Percentiles rank a stretch among this genome's conserved stretches.
phyloP scores from a whole-genome alignment of 1,284 basidiomycete species.

The Irpex sp. region DNA sequence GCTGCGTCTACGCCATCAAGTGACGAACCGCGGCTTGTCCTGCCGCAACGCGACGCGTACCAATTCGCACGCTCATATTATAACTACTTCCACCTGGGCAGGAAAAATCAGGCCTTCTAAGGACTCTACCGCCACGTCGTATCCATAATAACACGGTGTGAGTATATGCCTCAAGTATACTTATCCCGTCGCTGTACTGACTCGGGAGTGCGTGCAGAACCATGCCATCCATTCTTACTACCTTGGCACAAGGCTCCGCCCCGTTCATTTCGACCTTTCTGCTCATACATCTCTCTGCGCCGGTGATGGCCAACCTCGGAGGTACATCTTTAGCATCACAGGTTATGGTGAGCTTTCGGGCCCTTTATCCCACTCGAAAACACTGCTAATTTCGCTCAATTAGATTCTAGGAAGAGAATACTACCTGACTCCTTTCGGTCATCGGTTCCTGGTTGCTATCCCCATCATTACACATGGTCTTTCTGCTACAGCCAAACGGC shows the following conservation, averaged over 20 bases:
- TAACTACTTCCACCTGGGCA: neutral
- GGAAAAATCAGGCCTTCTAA: neutral
- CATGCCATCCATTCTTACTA: slow-evolving; percentile 32
- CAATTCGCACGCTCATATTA: neutral
- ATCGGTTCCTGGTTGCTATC: slow-evolving; percentile 57
- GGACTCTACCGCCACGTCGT: neutral
- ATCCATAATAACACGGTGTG: neutral
- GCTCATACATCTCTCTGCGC: slow-evolving; percentile 67
- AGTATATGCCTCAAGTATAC: neutral
- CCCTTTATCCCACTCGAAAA: neutral
- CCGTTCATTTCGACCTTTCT: slow-evolving; percentile 64
- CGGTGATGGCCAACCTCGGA: slow-evolving; percentile 61
- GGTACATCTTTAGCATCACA: slow-evolving; percentile 63
- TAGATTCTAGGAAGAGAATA: slow-evolving; percentile 76
- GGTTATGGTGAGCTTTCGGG: slow-evolving; percentile 52
- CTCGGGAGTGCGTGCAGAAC: neutral
- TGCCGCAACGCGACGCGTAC: neutral
- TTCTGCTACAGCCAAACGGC: slow-evolving; percentile 52
- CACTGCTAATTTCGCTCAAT: neutral
- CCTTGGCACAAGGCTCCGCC: slow-evolving; percentile 48
- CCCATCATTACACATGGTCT: slow-evolving; percentile 59
- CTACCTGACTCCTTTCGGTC: slow-evolving; percentile 66
- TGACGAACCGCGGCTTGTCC: neutral
- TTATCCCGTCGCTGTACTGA: too few species aligned
- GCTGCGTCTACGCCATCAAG: neutral